Base-by-base conservation (phyloP, 78 protist species). In the Polysphondylium violaceum region DNA sequence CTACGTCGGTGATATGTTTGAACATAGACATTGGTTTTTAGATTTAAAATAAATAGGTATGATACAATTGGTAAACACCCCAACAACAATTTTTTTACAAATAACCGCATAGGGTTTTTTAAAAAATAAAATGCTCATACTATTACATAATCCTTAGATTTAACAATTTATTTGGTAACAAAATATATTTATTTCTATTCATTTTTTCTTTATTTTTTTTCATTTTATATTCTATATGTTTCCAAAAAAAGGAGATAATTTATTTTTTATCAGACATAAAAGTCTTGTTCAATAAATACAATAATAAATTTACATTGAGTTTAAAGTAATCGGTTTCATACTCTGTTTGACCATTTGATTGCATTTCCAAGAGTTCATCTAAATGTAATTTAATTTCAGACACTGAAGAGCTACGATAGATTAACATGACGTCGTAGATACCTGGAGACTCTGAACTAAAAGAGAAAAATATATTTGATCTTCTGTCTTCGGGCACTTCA, bases 361-460 rank as follows among this genome's bases (percentile, higher is more conserved):
- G 96, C 74, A 77, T 65, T 64, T 93, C 96, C 29, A 93, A 56
- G 0, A 93, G 87, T 59, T 93, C 96, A 23, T 93, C 96, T 19
- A 93, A 55, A 51, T 85, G 61, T 44, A 93, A 58, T 19, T 25
- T 43, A 51, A 86, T 76, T 58, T 85, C 88, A 31, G 72, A 40
- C n/a, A 93, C 92, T 12, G 88, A 41, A 1, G 92, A 76, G 16
- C 85, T 86, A 55, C 77, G 38, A 76, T 93, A 93, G 41, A 67
- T 69, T 59, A 93, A 77, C 19, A 76, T 40, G 0, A 93, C 88
- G 36, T 61, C 88, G 25, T 63, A 93, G 43, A 67, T 38, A 40
- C 96, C 96, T 14, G 91, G 93, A 17, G 61, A 60, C 31, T 44
- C 86, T 25, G 89, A 74, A 25, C 50, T n/a, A 27, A 93, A 85